Conservation (phyloP, 495 filamentous ascomycete genomes). For the Xylaria intraflava region DNA sequence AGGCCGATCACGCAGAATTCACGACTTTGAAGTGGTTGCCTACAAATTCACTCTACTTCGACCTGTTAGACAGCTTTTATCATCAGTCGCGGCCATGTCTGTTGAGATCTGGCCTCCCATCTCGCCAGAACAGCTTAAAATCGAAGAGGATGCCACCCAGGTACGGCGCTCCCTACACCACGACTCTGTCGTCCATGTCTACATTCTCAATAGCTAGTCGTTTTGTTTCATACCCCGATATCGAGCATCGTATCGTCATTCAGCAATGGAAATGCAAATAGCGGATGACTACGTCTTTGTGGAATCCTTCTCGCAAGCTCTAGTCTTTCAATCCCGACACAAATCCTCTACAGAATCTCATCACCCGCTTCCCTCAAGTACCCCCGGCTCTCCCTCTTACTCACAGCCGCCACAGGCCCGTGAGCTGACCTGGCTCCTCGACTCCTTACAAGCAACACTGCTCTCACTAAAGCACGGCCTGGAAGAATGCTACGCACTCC, state of each 20-base stretch:
- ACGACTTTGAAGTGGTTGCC: not conserved
- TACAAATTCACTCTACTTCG: not conserved
- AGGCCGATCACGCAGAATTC: not conserved
- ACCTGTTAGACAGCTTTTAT: constrained; percentile 3
- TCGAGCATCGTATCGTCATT: not conserved
- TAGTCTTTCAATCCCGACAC: not conserved
- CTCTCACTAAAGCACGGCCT: constrained; percentile 73
- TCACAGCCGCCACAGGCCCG: constrained; percentile 28
- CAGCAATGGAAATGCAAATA: constrained; percentile 14
- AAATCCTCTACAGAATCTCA: constrained; percentile 13
- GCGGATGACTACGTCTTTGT: constrained; percentile 32
- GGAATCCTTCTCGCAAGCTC: constrained; percentile 10
- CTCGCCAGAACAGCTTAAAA: constrained; percentile 53
- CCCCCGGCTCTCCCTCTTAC: not conserved
- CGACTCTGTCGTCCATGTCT: not conserved
- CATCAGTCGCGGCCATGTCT: constrained; percentile 50
- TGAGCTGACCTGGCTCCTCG: constrained; percentile 84
- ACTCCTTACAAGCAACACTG: constrained; percentile 69
- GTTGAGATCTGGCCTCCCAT: constrained; percentile 73
- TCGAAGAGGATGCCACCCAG: constrained; percentile 60
- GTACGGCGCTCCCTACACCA: constrained; percentile 37
- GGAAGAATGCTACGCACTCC: constrained; percentile 76
- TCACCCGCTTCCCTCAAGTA: not conserved
- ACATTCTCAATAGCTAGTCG: not conserved
- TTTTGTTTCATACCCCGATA: not conserved